Evolutionary conservation across 2,329 filamentous ascomycete genomes (phyloP).

Genomic region (Fusarium paranaense): DNA sequence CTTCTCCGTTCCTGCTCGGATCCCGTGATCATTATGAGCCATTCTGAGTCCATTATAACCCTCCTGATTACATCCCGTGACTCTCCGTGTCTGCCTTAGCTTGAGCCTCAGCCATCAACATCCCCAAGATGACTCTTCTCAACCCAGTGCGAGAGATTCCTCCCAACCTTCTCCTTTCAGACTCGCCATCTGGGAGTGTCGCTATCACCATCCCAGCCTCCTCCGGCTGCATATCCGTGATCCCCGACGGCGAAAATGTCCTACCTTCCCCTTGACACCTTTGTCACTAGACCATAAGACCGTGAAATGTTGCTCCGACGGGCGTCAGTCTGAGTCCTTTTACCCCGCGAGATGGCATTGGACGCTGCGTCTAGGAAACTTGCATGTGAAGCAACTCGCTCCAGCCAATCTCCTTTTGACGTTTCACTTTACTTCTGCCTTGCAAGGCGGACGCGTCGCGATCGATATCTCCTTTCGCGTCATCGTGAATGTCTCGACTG

Average conservation of each 20-base stretch:
- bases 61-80: conserved; percentile 4
- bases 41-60: background rate
- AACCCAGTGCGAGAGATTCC: conserved; percentile 23
- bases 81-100: background rate
- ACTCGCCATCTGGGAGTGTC: conserved; percentile 10
- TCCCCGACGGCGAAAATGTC: conserved; percentile 23
- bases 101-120: background rate
- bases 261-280: conserved; percentile 8
- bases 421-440: conserved; percentile 8
- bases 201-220: conserved; percentile 11
- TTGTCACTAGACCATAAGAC: conserved; percentile 22
- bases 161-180: background rate
- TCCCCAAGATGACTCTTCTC: background rate
- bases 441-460: conserved; percentile 3
- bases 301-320: conserved; percentile 17
- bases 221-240: conserved; percentile 8
- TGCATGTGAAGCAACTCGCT: conserved; percentile 11
- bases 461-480: conserved; percentile 3
- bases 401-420: background rate
- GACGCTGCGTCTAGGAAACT: background rate
- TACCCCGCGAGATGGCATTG: conserved; percentile 17
- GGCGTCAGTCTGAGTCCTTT: conserved; percentile 16
- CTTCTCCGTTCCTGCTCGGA: background rate
- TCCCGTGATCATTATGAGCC: background rate
- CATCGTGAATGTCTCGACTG: conserved; percentile 25